Evolutionary conservation across 208 protist genomes (phyloP).

Genomic region (Wallacemonas rigidus): DNA sequence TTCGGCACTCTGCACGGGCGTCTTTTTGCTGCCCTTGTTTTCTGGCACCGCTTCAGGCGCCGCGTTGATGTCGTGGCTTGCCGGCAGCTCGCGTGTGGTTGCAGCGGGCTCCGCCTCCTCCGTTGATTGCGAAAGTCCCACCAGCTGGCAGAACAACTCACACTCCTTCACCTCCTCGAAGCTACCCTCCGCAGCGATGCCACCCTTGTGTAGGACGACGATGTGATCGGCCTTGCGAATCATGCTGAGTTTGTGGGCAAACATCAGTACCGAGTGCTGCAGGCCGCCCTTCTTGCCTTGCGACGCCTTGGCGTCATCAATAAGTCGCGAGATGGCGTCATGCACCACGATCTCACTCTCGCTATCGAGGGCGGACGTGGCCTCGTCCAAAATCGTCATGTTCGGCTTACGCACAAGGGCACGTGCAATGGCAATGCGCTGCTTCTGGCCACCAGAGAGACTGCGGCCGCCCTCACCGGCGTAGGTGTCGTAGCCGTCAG

Average conservation of each 20-base stretch:
- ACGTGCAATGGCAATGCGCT: conserved; percentile 94
- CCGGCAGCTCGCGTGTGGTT: background rate
- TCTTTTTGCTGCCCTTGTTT: background rate
- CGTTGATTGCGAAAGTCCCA: conserved; percentile 37
- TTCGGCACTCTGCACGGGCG: background rate
- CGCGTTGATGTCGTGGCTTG: background rate
- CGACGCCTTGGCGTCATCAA: conserved; percentile 57
- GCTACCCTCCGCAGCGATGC: conserved; percentile 66
- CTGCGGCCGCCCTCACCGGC: conserved; percentile 88
- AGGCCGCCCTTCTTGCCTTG: conserved; percentile 30
- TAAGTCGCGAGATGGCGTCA: conserved; percentile 76
- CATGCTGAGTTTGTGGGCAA: conserved; percentile 90
- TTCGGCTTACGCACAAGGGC: conserved; percentile 84
- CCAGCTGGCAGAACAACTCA: conserved; percentile 68
- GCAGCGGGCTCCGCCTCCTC: background rate
- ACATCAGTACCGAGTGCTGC: conserved; percentile 81
- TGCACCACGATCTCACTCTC: conserved; percentile 91
- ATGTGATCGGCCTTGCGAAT: conserved; percentile 88
- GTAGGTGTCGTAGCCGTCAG: conserved; percentile 89
- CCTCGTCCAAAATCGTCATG: conserved; percentile 94
- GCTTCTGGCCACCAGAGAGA: conserved; percentile 93
- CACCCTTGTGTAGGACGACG: conserved; percentile 83
- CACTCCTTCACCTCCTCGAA: conserved; percentile 67
- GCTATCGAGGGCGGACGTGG: conserved; percentile 89
- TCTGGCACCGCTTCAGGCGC: background rate